These are phyloP conservation scores for Selaginella tamariscina DNA, from an alignment of 75 land plant genomes.

Conservation along the genomic window DNA sequence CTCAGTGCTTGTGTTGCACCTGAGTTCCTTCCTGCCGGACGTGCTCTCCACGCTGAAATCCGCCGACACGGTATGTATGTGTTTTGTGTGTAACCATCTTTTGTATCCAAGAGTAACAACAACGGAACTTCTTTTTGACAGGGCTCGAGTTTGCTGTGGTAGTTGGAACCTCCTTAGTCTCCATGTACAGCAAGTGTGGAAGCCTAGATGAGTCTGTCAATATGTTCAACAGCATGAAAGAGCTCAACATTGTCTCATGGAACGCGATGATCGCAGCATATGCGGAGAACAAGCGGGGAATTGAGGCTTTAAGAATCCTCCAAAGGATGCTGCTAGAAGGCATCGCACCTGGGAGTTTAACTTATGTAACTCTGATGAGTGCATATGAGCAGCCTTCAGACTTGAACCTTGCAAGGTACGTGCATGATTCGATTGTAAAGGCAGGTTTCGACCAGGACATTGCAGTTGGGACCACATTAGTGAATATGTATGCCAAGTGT, in stretches of 20 bases:
- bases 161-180: neutral
- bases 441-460: neutral
- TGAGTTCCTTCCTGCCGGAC: neutral
- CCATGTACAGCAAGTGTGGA: constrained; percentile 8
- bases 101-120: too few species aligned
- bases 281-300: neutral
- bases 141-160: neutral
- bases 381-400: neutral
- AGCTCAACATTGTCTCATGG: constrained; percentile 1
- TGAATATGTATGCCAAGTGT: constrained; percentile 10
- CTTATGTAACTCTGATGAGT: neutral
- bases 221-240: neutral
- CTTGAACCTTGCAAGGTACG: neutral
- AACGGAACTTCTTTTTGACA: too few species aligned
- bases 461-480: neutral
- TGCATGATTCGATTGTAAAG: neutral
- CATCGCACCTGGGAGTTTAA: neutral
- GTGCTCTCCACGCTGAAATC: neutral
- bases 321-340: constrained; percentile 4
- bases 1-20: neutral
- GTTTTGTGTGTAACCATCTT: too few species aligned
- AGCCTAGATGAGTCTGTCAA: neutral
- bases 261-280: neutral
- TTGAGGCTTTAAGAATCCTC: neutral
- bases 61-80: neutral